Conservation (phyloP, 306 rosid genomes). For the Trifolium pratense region DNA sequence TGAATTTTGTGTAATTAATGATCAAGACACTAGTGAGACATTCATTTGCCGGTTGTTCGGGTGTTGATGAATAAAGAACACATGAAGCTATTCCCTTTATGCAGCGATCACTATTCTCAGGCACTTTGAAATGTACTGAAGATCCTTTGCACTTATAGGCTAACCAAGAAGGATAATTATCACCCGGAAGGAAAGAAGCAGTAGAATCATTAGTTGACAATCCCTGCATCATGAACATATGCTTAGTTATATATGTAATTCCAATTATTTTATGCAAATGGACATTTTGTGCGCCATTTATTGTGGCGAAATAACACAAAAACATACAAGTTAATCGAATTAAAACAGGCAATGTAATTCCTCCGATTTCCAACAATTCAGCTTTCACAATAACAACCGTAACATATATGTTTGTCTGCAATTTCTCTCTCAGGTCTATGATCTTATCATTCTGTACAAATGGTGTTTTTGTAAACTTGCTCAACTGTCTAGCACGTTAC, state of each 20-base stretch:
- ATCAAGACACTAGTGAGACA: slow-evolving; percentile 16
- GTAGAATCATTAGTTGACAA: background rate
- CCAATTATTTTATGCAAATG: background rate
- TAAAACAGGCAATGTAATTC: background rate
- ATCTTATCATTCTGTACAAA: no score
- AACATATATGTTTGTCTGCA: no score
- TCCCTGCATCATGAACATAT: slow-evolving; percentile 16
- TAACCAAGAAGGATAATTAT: slow-evolving; percentile 41
- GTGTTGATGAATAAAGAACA: slow-evolving; percentile 24
- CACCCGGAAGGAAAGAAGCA: slow-evolving; percentile 26
- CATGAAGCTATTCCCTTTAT: slow-evolving; percentile 33
- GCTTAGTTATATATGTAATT: background rate
- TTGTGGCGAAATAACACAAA: background rate
- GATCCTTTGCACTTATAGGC: background rate
- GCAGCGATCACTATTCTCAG: background rate
- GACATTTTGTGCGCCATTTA: background rate
- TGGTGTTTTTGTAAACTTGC: no score
- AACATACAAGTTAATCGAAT: background rate
- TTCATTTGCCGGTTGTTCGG: background rate
- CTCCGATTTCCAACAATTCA: no score
- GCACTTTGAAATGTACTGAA: slow-evolving; percentile 17
- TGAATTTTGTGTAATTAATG: slow-evolving; percentile 32
- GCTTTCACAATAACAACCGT: no score
- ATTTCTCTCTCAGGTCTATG: no score
- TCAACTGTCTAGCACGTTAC: background rate